Evolutionary conservation across 2,329 filamentous ascomycete species (phyloP), one percentile per base, ranked within the genome.

Genomic region (Cytospora schulzeri): DNA sequence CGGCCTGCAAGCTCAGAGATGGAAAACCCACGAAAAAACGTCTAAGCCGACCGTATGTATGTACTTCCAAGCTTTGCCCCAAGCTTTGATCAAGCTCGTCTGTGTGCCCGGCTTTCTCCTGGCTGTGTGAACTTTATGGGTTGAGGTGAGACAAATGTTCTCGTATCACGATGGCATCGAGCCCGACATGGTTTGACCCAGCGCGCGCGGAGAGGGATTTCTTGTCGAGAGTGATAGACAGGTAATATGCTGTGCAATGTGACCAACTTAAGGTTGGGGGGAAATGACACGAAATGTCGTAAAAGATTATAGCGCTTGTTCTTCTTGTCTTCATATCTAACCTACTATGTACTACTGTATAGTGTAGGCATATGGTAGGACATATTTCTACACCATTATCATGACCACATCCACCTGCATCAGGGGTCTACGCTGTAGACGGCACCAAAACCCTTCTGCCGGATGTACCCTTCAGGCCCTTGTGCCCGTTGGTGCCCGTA

Each of bases 261-360:
- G 15, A 56, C 52, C 38, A 12, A 19, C 29, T 38, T 35, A 29
- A 48, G n/a, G n/a, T 22, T 48, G 31, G 28, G 31, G 28, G 31
- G 41, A 19, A 51, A 41, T 53, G 50, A 62, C 55, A 56, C 29
- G 59, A 62, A 60, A 45, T 33, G 28, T 31, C 29, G 48, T 55
- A 35, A 35, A 55, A 26, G 24, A n/a, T n/a, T 33, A 19, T 35
- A 35, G 33, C 17, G 51, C 38, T 26, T 24, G 58, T 19, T 35
- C 4, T 7, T 61, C 19, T 28, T n/a, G 24, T 28, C 19, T 61
- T 54, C 58, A n/a, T 29, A 31, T 12, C 19, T 24, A 22, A 9
- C 17, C 45, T 24, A 24, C 11, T 48, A 9, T 5, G n/a, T 24
- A 24, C 11, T 48, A 24, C 45, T 22, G 45, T 24, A 19, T 48